A percentile compares a stretch with the other conserved stretches of the same genome.
phyloP scores from a whole-genome alignment of 371 early-diverging fungal species.

The Zopfochytrium polystomum region DNA sequence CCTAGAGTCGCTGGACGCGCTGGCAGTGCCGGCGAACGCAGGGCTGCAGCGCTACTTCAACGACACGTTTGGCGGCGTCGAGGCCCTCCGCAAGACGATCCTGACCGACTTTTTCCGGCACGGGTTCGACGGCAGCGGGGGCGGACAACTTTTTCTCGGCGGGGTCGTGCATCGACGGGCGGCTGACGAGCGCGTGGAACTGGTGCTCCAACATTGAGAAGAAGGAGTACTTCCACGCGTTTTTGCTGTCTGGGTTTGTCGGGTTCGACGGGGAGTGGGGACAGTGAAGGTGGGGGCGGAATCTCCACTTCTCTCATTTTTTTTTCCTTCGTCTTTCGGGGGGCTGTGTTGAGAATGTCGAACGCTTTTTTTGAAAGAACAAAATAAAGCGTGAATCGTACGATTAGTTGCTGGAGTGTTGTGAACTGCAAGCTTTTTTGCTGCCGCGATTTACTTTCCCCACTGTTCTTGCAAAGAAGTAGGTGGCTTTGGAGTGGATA shows the following conservation, averaged over 20 bases:
- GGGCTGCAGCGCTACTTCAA: slow-evolving; percentile 65
- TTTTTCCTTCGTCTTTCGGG: no score
- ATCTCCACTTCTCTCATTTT: no score
- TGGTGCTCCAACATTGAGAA: slow-evolving; percentile 95
- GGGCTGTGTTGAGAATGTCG: no score
- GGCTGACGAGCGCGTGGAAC: slow-evolving; percentile 84
- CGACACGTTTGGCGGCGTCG: slow-evolving; percentile 63
- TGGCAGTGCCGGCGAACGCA: slow-evolving; percentile 39
- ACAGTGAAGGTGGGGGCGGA: no score
- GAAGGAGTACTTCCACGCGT: slow-evolving; percentile 88
- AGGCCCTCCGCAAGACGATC: slow-evolving; percentile 64
- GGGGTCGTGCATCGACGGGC: slow-evolving; percentile 95
- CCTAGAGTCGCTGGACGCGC: slow-evolving; percentile 65
- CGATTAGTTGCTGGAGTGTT: no score
- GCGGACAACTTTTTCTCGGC: slow-evolving; percentile 59
- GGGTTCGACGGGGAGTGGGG: slow-evolving; percentile 54
- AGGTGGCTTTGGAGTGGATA: no score
- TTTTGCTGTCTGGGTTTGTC: slow-evolving; percentile 74
- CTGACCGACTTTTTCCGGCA: slow-evolving; percentile 90
- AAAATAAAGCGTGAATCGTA: no score
- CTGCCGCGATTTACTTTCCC: no score
- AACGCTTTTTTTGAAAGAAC: no score
- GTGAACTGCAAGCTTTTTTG: no score
- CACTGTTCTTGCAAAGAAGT: no score
- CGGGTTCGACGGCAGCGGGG: slow-evolving; percentile 95